Base-by-base conservation (phyloP, 345 rosid genomes). In the Citrus sp. region DNA sequence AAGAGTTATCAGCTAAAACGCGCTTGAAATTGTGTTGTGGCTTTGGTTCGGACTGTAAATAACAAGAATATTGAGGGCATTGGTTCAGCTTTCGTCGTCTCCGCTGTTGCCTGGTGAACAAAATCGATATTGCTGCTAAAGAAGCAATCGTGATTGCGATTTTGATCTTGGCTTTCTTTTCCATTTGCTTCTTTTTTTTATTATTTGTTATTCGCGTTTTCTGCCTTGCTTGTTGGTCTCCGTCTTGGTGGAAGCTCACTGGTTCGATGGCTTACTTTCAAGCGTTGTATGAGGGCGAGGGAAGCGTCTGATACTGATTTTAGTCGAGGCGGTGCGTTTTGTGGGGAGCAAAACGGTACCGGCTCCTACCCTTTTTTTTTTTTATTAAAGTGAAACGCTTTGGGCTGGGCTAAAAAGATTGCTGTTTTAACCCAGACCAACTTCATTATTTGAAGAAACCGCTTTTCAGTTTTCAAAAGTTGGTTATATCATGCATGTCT, bases 1-100 rank as follows among this genome's bases (percentile, higher is more conserved):
- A 93, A n/a, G 95, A 91, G 80, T 95, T 95, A 77, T 95, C 98
- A 0, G 98, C 93, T 72, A 92, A 85, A 78, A 92, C 87, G 27
- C 94, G 91, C 86, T 91, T 92, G 87, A 93, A 95, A 25, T 79
- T 40, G 61, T 80, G 72, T 84, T 95, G 98, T 0, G 95, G 95
- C 85, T 91, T 93, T 22, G 63, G 79, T 9, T 90, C 92, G n/a
- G 92, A 79, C 61, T 87, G 93, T 55, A 95, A 85, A 85, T 93
- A 93, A 79, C 98, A 93, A 51, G 88, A 79, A 82, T 72, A 70
- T 8, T 56, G 24, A 73, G 77, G 40, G 84, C 82, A 58, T 67
- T 80, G 34, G 40, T 65, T 79, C 76, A 62, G 86, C 68, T 82
- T 85, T 77, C 87, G 82, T 42, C 92, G 88, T 18, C 82, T 80